Conservation (phyloP, 2,329 filamentous ascomycete genomes). For the Colletotrichum sp. region DNA sequence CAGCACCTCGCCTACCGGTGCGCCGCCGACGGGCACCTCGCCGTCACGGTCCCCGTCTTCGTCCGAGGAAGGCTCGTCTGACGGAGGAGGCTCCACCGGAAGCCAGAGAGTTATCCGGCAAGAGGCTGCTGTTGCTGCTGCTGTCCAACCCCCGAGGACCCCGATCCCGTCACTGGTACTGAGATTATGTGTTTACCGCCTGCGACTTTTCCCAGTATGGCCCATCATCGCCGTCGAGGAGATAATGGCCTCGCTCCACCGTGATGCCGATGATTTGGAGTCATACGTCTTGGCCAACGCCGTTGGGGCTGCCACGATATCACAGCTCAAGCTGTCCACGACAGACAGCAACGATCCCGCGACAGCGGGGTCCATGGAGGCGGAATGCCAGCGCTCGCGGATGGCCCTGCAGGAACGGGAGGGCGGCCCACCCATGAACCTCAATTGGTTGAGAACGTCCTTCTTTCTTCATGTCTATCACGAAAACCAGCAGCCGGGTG, state of each 20-base stretch:
- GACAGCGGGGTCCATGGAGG: constrained; percentile 37
- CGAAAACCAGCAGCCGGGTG: constrained; percentile 52
- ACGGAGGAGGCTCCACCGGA: background rate
- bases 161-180: constrained; percentile 24
- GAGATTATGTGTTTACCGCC: constrained; percentile 48
- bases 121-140: background rate
- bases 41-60: constrained; percentile 9
- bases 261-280: constrained; percentile 35
- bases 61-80: constrained; percentile 3
- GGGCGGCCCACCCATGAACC: constrained; percentile 32
- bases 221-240: constrained; percentile 52
- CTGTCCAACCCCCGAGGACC: background rate
- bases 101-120: background rate
- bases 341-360: constrained; percentile 33
- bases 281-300: constrained; percentile 48
- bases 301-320: constrained; percentile 52
- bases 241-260: constrained; percentile 41
- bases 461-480: constrained; percentile 60
- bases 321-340: constrained; percentile 49
- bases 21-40: background rate
- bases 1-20: background rate
- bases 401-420: constrained; percentile 25
- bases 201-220: constrained; percentile 58
- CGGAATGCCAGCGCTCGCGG: constrained; percentile 38
- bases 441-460: constrained; percentile 49